Base-by-base conservation (phyloP, 305 asterid genomes). In the Stenogyne calaminthoides region DNA sequence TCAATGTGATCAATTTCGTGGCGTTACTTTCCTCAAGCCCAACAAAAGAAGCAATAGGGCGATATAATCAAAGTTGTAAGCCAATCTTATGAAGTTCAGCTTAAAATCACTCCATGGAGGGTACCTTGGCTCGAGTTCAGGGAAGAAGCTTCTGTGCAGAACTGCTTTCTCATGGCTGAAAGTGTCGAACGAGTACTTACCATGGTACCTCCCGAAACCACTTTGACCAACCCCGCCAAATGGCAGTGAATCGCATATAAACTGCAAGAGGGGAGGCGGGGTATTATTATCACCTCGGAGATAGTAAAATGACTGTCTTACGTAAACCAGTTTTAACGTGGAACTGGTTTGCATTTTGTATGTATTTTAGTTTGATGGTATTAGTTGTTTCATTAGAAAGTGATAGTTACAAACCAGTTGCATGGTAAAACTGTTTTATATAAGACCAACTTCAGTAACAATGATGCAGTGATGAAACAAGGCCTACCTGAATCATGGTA, bases 191-290 rank as follows among this genome's bases (percentile, higher is more conserved):
- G 99, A 90, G 83, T 80, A 90, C 84, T 94, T 94, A 64, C 98
- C 98, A 15, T 94, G 98, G 83, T 94, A 94, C 76, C 99, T 81
- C 25, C 98, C 99, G 3, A 82, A 75, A 1, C 99, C 98, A 68
- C 99, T 94, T 67, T 78, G 81, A 36, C 99, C 99, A 2, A 95
- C 89, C 18, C 99, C 98, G 72, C 98, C 99, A 59, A 95, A 95
- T 1, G 99, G 98, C 69, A 95, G 78, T 0, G 76, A 49, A 4
- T 95, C 99, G 8, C 88, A 81, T 68, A 90, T 0, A 77, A 87
- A 95, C 98, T 94, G 87, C 77, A 84, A 37, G 14, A 6, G 11
- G 42, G n/a, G 19, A 25, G 69, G 52, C 10, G 19, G 55, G 16
- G 4, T 14, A 14, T 34, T 18, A 6, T 18, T 49, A 42, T 36